phyloP scores from a whole-genome alignment of 345 rosid genomes.

The Sisymbrium irio region DNA sequence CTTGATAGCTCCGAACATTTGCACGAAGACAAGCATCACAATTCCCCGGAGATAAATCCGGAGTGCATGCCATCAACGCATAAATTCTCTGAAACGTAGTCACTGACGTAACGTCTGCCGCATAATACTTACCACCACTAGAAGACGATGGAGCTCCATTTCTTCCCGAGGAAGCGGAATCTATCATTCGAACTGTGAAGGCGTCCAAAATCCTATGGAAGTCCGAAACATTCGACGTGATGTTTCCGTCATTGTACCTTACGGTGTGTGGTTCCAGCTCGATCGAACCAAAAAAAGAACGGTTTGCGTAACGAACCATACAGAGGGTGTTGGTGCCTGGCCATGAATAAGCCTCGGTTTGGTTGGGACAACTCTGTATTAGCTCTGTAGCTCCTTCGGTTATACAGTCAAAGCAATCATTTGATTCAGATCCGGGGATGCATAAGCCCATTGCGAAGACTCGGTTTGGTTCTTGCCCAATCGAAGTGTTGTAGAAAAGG shows the following conservation, averaged over 20 bases:
- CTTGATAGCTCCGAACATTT: slow-evolving; percentile 11
- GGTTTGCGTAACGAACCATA: slow-evolving; percentile 36
- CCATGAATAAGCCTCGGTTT: slow-evolving; percentile 30
- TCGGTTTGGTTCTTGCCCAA: neutral
- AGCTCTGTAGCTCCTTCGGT: neutral
- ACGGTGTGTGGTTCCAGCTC: neutral
- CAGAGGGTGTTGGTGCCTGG: slow-evolving; percentile 29
- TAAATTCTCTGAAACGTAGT: slow-evolving; percentile 12
- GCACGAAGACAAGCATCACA: slow-evolving; percentile 30
- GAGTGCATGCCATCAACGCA: slow-evolving; percentile 17
- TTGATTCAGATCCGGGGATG: slow-evolving; percentile 16
- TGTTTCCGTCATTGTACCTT: neutral
- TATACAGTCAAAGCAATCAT: slow-evolving; percentile 37
- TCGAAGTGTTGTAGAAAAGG: neutral
- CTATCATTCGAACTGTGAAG: neutral
- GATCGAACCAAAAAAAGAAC: neutral
- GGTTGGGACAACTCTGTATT: slow-evolving; percentile 21
- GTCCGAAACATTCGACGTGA: neutral
- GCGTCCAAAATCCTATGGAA: slow-evolving; percentile 32
- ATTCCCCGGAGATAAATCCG: slow-evolving; percentile 1
- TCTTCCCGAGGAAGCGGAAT: neutral
- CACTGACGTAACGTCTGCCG: neutral
- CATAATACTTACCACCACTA: slow-evolving; percentile 34
- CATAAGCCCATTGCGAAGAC: slow-evolving; percentile 35
- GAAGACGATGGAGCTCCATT: neutral